phyloP scores from a whole-genome alignment of 176 grass and related monocot genomes.

The Hsuehochloa calcarea region DNA sequence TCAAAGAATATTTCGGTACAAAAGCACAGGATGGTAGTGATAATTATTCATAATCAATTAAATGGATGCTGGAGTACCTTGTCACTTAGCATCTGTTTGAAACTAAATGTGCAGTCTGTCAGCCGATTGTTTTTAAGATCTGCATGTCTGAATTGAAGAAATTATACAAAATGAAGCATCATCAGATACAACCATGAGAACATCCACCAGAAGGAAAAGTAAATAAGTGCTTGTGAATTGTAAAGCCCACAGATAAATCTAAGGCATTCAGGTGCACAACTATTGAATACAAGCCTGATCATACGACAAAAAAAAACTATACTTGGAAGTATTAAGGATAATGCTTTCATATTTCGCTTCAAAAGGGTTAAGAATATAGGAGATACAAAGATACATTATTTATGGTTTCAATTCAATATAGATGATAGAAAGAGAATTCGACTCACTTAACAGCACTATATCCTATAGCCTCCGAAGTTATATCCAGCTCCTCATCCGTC shows the following conservation, averaged over 20 bases:
- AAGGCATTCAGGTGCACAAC: background rate
- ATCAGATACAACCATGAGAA: background rate
- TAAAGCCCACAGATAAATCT: background rate
- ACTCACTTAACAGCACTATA: conserved; percentile 76
- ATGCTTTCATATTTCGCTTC: background rate
- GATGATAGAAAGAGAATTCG: background rate
- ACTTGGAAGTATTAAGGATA: background rate
- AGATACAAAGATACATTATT: background rate
- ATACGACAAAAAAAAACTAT: background rate
- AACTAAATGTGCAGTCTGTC: conserved; percentile 72
- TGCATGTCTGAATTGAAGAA: conserved; percentile 53
- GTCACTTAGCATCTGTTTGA: conserved; percentile 71
- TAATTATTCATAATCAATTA: background rate
- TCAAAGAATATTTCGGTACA: no score
- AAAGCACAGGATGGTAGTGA: background rate
- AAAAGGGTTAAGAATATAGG: background rate
- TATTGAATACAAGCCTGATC: background rate
- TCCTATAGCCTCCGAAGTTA: conserved; percentile 62
- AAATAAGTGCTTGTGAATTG: background rate
- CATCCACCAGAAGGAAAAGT: background rate
- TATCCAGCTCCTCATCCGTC: conserved; percentile 68
- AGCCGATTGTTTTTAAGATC: conserved; percentile 80
- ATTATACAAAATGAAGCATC: background rate
- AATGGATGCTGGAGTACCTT: conserved; percentile 24
- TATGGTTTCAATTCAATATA: background rate